Conservation (phyloP, 75 land plant genomes). For the Larix kaempferi region DNA sequence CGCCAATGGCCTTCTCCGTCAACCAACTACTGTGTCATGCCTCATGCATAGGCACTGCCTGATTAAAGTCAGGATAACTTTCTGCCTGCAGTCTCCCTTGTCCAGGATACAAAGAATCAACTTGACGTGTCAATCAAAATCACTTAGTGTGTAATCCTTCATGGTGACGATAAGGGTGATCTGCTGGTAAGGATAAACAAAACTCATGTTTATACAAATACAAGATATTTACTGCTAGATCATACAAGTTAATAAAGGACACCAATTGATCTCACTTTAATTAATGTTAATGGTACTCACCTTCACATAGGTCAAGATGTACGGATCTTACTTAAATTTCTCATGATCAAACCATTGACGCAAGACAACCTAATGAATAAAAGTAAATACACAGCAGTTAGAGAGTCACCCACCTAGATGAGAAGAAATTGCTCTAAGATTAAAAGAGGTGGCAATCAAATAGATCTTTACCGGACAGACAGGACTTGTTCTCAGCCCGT, state of each 20-base stretch:
- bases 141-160: no score
- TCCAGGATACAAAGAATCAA: no score
- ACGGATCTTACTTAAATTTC: conserved; percentile 9
- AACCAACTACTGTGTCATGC: no score
- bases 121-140: no score
- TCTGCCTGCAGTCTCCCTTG: no score
- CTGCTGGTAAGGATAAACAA: background rate
- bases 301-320: background rate
- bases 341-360: conserved; percentile 15
- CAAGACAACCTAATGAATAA: conserved; percentile 1
- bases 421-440: background rate
- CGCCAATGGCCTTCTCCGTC: no score
- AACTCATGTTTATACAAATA: background rate
- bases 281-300: background rate
- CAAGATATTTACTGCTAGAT: background rate
- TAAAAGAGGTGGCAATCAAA: background rate
- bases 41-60: no score
- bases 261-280: background rate
- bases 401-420: background rate
- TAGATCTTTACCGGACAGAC: conserved; percentile 69
- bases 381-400: background rate
- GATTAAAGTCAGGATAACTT: no score
- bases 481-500: conserved; percentile 63
- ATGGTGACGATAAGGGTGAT: no score
- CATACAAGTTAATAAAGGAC: background rate